phyloP scores from a whole-genome alignment of 352 stramenopile species.

The Globisporangium ultimum region DNA sequence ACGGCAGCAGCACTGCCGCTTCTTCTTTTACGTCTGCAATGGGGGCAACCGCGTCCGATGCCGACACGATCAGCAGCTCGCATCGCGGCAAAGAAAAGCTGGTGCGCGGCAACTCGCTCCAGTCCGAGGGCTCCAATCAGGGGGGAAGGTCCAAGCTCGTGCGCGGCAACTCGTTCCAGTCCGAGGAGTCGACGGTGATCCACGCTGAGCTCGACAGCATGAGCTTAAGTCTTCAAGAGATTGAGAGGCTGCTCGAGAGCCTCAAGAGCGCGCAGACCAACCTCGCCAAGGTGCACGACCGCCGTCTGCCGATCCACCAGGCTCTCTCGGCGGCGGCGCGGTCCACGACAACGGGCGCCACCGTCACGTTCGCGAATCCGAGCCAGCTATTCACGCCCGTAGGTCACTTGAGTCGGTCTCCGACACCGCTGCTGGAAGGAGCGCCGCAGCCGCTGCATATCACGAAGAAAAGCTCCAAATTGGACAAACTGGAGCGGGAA shows the following conservation, averaged over 20 bases:
- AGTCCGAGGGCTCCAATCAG: constrained; percentile 13
- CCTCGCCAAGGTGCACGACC: constrained; percentile 38
- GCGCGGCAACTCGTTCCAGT: constrained; percentile 37
- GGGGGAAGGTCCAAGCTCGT: constrained; percentile 17
- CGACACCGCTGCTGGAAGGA: constrained; percentile 4
- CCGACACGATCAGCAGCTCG: constrained; percentile 13
- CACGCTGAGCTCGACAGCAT: constrained; percentile 47
- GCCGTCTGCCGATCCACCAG: constrained; percentile 37
- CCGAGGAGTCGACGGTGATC: constrained; percentile 36
- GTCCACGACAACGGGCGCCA: too few relatives aligned
- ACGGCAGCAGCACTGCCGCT: constrained; percentile 15
- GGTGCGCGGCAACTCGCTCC: constrained; percentile 29
- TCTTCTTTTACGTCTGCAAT: too few relatives aligned
- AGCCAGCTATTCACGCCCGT: constrained; percentile 3
- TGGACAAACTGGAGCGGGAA: background rate
- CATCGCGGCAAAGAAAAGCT: constrained; percentile 17
- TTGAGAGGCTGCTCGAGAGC: constrained; percentile 34
- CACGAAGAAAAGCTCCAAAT: constrained; percentile 1
- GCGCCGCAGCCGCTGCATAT: background rate
- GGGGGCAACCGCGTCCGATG: constrained; percentile 1
- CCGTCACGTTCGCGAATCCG: too few relatives aligned
- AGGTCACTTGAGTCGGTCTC: background rate
- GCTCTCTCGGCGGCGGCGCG: constrained; percentile 10
- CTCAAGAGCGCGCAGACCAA: constrained; percentile 34
- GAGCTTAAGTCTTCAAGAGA: constrained; percentile 38